These are phyloP conservation scores for Collybia mongolica DNA, from an alignment of 768 basidiomycete genomes.

Conservation along the genomic window DNA sequence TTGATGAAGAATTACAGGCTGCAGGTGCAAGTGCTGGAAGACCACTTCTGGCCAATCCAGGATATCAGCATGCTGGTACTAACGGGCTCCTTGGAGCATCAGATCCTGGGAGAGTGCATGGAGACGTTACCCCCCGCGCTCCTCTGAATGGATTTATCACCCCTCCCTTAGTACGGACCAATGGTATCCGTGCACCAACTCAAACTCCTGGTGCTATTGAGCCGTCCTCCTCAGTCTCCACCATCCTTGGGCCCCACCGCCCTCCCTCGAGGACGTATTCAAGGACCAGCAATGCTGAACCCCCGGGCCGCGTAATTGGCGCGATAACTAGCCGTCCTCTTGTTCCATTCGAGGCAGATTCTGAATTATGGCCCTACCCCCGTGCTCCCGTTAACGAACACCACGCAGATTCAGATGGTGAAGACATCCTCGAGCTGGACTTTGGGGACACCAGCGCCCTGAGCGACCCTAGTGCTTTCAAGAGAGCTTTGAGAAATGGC, in stretches of 20 bases:
- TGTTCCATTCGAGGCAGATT: conserved; percentile 61
- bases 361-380: conserved; percentile 73
- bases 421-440: conserved; percentile 74
- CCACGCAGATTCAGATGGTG: conserved; percentile 31
- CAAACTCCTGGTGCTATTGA: neutral
- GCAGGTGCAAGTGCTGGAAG: conserved; percentile 29
- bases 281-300: neutral
- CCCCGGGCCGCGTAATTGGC: neutral
- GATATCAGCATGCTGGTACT: conserved; percentile 5
- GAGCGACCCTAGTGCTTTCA: conserved; percentile 64
- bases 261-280: neutral
- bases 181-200: neutral
- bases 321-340: conserved; percentile 33
- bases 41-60: conserved; percentile 26
- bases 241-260: neutral
- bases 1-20: conserved; percentile 23
- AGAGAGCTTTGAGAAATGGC: conserved; percentile 30
- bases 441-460: conserved; percentile 72
- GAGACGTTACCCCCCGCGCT: conserved; percentile 68
- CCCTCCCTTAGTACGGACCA: conserved; percentile 7
- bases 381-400: conserved; percentile 41
- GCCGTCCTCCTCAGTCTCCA: neutral
- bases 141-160: conserved; percentile 24
- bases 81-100: conserved; percentile 17
- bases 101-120: conserved; percentile 31